Evolutionary conservation across 176 grass and related monocot genomes (phyloP).

Genomic region (Juncus inflexus): DNA sequence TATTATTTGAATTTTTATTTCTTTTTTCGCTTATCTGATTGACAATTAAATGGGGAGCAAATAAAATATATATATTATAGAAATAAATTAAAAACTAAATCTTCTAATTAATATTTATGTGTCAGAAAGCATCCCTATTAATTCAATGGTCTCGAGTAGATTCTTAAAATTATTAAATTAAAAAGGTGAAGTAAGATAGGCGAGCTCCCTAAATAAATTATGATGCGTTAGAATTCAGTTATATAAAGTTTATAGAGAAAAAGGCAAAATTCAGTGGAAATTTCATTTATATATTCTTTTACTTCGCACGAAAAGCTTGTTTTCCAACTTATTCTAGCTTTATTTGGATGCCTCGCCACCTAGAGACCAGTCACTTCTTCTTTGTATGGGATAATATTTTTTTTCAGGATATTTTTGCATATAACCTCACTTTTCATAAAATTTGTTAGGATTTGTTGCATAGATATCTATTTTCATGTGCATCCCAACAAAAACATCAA

Average conservation of each 20-base stretch:
- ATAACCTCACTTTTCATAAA: conserved; percentile 24
- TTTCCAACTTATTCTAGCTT: conserved; percentile 15
- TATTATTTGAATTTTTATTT: too few relatives aligned
- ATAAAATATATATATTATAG: too few relatives aligned
- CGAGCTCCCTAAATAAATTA: too few relatives aligned
- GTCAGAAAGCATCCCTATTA: too few relatives aligned
- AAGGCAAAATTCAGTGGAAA: conserved; percentile 12
- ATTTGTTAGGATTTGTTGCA: conserved; percentile 7
- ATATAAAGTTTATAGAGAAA: conserved; percentile 2
- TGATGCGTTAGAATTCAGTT: conserved; percentile 8
- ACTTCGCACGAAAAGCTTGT: conserved; percentile 8
- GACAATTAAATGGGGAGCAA: too few relatives aligned
- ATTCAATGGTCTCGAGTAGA: not conserved
- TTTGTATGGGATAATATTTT: conserved; percentile 9
- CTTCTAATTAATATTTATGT: too few relatives aligned
- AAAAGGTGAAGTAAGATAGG: not conserved
- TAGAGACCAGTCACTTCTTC: conserved; percentile 6
- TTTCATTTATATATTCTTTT: conserved; percentile 3
- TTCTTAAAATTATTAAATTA: conserved; percentile 14
- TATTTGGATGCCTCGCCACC: conserved; percentile 22
- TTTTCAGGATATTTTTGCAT: conserved; percentile 10
- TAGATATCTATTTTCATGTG: too few relatives aligned
- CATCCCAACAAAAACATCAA: too few relatives aligned
- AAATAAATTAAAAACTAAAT: too few relatives aligned
- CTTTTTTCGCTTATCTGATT: too few relatives aligned